Evolutionary conservation across 495 filamentous ascomycete species (phyloP).

Genomic region (Penicillium alfredii): DNA sequence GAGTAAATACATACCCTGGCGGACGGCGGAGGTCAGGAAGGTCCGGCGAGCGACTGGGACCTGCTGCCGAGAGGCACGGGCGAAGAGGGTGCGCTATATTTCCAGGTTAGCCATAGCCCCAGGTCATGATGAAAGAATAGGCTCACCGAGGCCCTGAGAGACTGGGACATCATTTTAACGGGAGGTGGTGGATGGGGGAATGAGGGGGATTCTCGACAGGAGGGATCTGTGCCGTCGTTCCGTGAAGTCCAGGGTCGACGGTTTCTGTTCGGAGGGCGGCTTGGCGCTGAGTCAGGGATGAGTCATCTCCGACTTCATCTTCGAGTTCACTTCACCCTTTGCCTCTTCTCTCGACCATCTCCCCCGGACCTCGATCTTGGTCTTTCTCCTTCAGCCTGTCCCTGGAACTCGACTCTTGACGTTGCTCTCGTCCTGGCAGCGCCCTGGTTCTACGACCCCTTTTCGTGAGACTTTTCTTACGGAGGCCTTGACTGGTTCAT

Average conservation of each 20-base stretch:
- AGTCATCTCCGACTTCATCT: slow-evolving; percentile 2
- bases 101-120: slow-evolving; percentile 14
- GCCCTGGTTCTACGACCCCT: slow-evolving; percentile 32
- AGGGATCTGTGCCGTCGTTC: slow-evolving; percentile 33
- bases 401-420: slow-evolving; percentile 25
- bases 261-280: slow-evolving; percentile 26
- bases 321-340: slow-evolving; percentile 8
- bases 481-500: slow-evolving; percentile 49
- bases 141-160: slow-evolving; percentile 62
- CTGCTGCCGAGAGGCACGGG: slow-evolving; percentile 70
- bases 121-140: slow-evolving; percentile 3
- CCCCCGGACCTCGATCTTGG: slow-evolving; percentile 14
- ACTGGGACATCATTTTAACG: slow-evolving; percentile 61
- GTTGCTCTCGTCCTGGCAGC: slow-evolving; percentile 28
- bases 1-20: slow-evolving; percentile 35
- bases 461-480: slow-evolving; percentile 39
- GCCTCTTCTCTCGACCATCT: slow-evolving; percentile 7
- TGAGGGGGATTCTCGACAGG: slow-evolving; percentile 23
- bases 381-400: slow-evolving; percentile 25
- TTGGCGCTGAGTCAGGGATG: slow-evolving; percentile 24
- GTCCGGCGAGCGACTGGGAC: slow-evolving; percentile 63
- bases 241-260: slow-evolving; percentile 30
- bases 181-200: slow-evolving; percentile 20
- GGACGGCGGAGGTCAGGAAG: slow-evolving; percentile 58
- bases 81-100: slow-evolving; percentile 70